Evolutionary conservation across 495 filamentous ascomycete species (phyloP).

Genomic region (Penicillium daleae): DNA sequence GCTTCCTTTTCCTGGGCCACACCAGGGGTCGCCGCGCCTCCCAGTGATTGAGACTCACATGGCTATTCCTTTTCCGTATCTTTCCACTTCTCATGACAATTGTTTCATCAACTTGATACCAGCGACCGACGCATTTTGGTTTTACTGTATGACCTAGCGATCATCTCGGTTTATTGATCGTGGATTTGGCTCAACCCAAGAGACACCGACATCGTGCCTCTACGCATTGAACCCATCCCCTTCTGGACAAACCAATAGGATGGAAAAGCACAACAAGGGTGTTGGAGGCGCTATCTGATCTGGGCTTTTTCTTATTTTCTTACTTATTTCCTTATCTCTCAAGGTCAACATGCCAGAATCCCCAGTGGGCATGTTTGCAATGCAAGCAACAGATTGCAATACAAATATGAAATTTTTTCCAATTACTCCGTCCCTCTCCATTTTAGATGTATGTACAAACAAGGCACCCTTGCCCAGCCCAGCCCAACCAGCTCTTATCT

Average conservation of each 20-base stretch:
- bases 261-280: conserved; percentile 22
- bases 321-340: conserved; percentile 13
- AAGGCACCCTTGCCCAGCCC: not conserved
- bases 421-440: not conserved
- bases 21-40: conserved; percentile 21
- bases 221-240: not conserved
- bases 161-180: conserved; percentile 15
- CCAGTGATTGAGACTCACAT: conserved; percentile 9
- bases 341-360: conserved; percentile 14
- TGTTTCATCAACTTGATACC: conserved; percentile 12
- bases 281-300: conserved; percentile 29
- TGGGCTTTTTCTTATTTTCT: conserved; percentile 13
- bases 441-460: conserved; percentile 1
- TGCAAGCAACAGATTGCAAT: conserved; percentile 6
- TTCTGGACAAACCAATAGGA: conserved; percentile 5
- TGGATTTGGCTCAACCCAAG: conserved; percentile 13
- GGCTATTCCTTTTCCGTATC: conserved; percentile 9
- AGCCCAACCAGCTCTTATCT: conserved; percentile 13
- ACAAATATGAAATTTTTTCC: not conserved
- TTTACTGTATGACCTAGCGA: conserved; percentile 9
- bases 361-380: conserved; percentile 17
- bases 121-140: conserved; percentile 26
- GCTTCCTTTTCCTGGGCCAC: conserved; percentile 41
- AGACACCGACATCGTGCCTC: conserved; percentile 10
- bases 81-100: conserved; percentile 22